A percentile compares a stretch with the other conserved stretches of the same genome.
These are phyloP conservation scores for Xylariaceae sp. DNA, from an alignment of 2,329 filamentous ascomycete species.

Conservation along the genomic window DNA sequence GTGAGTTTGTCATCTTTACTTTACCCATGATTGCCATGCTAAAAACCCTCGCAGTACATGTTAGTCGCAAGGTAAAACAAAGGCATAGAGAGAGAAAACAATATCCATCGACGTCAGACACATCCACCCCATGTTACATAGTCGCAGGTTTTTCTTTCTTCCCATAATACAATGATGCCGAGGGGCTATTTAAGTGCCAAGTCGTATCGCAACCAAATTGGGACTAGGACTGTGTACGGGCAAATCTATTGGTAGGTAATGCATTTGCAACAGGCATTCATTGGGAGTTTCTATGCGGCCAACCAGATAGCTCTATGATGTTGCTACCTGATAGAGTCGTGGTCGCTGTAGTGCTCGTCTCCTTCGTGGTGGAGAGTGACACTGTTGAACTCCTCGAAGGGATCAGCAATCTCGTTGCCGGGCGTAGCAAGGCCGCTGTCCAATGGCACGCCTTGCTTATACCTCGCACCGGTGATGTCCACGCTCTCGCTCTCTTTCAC, in stretches of 20 bases:
- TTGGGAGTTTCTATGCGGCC: not conserved
- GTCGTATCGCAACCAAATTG: not conserved
- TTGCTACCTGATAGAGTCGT: conserved; percentile 20
- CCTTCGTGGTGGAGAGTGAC: conserved; percentile 96
- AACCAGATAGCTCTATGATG: not conserved
- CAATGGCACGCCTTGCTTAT: conserved; percentile 82
- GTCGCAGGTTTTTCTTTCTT: conserved; percentile 20
- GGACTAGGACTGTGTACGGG: conserved; percentile 1
- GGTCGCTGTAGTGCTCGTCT: conserved; percentile 58
- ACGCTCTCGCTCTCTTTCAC: conserved; percentile 97
- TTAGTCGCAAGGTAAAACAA: too few species aligned
- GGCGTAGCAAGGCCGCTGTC: conserved; percentile 84
- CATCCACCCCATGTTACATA: conserved; percentile 17
- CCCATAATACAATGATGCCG: too few species aligned
- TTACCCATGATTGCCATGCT: too few species aligned
- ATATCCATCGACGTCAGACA: too few species aligned
- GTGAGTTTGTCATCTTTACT: too few species aligned
- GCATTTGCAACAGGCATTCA: conserved; percentile 6
- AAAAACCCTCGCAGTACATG: too few species aligned
- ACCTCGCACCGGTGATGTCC: conserved; percentile 71
- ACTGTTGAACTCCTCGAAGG: conserved; percentile 98
- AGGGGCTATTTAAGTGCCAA: conserved; percentile 4
- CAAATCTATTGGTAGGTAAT: conserved; percentile 12
- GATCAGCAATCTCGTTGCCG: conserved; percentile 76
- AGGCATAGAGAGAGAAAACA: too few species aligned